A percentile compares a stretch with the other conserved stretches of the same genome.
phyloP scores from a whole-genome alignment of 2,329 filamentous ascomycete genomes.

The Calonectria crousiana region DNA sequence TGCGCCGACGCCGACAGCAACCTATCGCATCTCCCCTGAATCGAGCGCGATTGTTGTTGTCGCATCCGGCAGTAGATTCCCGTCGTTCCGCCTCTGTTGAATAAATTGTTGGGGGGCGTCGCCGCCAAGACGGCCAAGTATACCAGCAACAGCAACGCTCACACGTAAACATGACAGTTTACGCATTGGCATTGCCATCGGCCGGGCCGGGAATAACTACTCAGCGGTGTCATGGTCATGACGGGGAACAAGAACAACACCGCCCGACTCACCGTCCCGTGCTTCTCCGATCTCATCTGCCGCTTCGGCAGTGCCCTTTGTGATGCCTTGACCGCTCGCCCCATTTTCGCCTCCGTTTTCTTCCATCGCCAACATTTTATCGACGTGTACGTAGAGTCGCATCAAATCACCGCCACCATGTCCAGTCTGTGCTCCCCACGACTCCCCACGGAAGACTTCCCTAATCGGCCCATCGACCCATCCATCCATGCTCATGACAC shows the following conservation, averaged over 20 bases:
- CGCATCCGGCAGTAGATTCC: slow-evolving; percentile 9
- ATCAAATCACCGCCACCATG: slow-evolving; percentile 38
- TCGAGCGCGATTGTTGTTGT: neutral
- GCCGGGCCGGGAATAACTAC: neutral
- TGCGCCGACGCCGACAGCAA: slow-evolving; percentile 5
- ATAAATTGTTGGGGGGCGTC: neutral
- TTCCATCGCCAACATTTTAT: slow-evolving; percentile 23
- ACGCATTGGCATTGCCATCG: neutral
- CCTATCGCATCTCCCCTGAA: neutral
- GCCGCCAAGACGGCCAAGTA: slow-evolving; percentile 6
- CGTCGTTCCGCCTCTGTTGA: neutral
- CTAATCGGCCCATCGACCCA: slow-evolving; percentile 43
- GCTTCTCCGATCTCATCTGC: slow-evolving; percentile 6
- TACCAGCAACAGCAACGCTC: neutral
- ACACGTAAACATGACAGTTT: slow-evolving; percentile 1
- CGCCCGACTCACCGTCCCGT: neutral
- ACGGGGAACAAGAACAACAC: neutral
- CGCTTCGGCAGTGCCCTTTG: slow-evolving; percentile 3
- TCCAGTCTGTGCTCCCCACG: slow-evolving; percentile 43
- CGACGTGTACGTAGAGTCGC: slow-evolving; percentile 21
- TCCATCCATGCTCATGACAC: slow-evolving; percentile 44
- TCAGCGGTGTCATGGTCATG: neutral
- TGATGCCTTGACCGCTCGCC: slow-evolving; percentile 1
- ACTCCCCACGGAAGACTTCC: slow-evolving; percentile 31
- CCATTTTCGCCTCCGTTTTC: slow-evolving; percentile 25